Percentiles rank a stretch among this genome's conserved stretches.
phyloP scores from a whole-genome alignment of 2,329 filamentous ascomycete genomes.

The Neofusicoccum sp. region DNA sequence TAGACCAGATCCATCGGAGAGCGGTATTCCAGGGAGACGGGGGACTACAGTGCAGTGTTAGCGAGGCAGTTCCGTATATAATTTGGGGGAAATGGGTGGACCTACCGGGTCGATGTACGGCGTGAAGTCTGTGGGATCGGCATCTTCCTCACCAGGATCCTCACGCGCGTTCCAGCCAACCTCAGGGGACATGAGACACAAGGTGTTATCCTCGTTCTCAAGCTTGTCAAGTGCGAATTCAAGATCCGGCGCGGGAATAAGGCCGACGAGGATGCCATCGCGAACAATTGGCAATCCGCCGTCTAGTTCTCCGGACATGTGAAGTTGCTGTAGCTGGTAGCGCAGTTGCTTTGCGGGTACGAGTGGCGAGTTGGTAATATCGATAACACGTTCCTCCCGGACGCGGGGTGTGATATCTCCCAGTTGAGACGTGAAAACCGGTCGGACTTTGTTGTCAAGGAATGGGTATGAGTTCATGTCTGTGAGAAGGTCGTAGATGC shows the following conservation, averaged over 20 bases:
- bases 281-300: constrained; percentile 86
- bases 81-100: not conserved
- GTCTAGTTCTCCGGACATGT: constrained; percentile 84
- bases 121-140: constrained; percentile 80
- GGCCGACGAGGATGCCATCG: constrained; percentile 74
- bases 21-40: constrained; percentile 81
- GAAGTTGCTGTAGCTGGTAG: constrained; percentile 74
- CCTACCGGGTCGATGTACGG: constrained; percentile 80
- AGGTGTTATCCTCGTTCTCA: constrained; percentile 66
- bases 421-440: constrained; percentile 83
- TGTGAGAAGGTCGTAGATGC: constrained; percentile 92
- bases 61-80: not conserved
- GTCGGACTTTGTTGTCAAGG: constrained; percentile 93
- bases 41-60: constrained; percentile 55
- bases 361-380: constrained; percentile 79
- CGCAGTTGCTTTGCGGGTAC: constrained; percentile 76
- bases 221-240: constrained; percentile 89
- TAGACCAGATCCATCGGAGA: constrained; percentile 94
- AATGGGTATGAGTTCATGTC: constrained; percentile 98
- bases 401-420: constrained; percentile 80
- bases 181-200: constrained; percentile 78
- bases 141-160: constrained; percentile 50
- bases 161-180: constrained; percentile 45
- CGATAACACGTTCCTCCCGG: constrained; percentile 76
- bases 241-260: constrained; percentile 91